These are phyloP conservation scores for Venturia nashicola DNA, from an alignment of 2,329 filamentous ascomycete genomes.

Conservation along the genomic window DNA sequence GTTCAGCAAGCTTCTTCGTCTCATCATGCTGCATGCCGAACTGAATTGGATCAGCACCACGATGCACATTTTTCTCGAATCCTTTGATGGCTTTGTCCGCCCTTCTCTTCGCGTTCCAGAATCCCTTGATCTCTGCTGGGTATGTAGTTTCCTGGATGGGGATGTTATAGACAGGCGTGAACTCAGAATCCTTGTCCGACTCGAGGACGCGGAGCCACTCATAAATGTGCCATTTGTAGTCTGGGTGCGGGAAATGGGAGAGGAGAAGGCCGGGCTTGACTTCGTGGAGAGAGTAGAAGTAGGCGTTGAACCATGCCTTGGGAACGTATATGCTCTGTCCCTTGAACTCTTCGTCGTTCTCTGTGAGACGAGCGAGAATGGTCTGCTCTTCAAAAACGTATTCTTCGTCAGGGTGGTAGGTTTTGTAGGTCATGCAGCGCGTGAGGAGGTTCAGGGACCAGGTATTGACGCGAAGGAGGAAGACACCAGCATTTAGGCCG, in stretches of 20 bases:
- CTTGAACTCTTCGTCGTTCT: conserved; percentile 12
- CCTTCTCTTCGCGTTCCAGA: conserved; percentile 11
- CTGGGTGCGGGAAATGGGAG: conserved; percentile 11
- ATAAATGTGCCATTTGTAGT: conserved; percentile 13
- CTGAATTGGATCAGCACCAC: conserved; percentile 12
- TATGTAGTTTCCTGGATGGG: conserved; percentile 10
- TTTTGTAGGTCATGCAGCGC: conserved; percentile 17
- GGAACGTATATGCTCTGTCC: conserved; percentile 11
- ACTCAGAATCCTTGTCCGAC: conserved; percentile 5
- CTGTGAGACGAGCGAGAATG: conserved; percentile 12
- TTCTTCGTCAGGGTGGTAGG: conserved; percentile 12
- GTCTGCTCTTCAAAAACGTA: conserved; percentile 12
- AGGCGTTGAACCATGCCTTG: conserved; percentile 11
- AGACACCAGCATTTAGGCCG: conserved; percentile 23
- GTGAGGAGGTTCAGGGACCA: conserved; percentile 23
- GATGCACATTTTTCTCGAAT: conserved; percentile 10
- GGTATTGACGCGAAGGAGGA: conserved; percentile 22
- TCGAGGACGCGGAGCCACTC: conserved; percentile 12
- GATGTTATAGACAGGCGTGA: conserved; percentile 11
- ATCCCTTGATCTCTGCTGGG: conserved; percentile 11
- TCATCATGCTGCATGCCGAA: conserved; percentile 12
- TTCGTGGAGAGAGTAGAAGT: conserved; percentile 11
- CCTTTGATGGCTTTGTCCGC: conserved; percentile 12
- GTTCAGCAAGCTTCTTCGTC: conserved; percentile 11
- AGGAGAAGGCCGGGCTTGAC: conserved; percentile 11